Evolutionary conservation across 2,329 filamentous ascomycete species (phyloP).

Genomic region (Beauveria australis): DNA sequence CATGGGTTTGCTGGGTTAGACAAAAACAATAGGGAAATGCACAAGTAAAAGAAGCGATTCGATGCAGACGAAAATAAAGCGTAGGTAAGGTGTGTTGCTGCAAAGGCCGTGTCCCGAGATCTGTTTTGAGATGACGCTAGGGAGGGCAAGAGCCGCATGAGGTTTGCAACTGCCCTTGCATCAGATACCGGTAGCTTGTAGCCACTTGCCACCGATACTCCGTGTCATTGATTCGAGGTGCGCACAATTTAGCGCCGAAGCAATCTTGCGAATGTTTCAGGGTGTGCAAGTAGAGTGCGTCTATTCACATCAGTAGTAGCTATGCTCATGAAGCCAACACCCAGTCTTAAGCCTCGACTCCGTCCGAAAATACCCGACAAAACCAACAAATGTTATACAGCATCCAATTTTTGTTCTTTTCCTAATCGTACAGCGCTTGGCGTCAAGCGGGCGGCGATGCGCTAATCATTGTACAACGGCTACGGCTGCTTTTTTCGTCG

Average conservation of each 20-base stretch:
- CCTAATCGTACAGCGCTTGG: constrained; percentile 7
- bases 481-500: not conserved
- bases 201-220: not conserved
- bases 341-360: not conserved
- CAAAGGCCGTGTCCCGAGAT: not conserved
- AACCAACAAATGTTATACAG: constrained; percentile 7
- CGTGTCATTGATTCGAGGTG: not conserved
- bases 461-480: not conserved
- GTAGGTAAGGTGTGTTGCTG: constrained; percentile 2
- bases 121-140: constrained; percentile 4
- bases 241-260: not conserved
- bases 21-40: not conserved
- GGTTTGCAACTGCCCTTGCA: not conserved
- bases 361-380: not conserved
- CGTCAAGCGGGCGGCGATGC: not conserved
- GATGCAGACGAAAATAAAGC: not conserved
- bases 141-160: not conserved
- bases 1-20: not conserved
- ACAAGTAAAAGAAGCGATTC: not conserved
- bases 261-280: not conserved
- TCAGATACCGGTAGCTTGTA: not conserved
- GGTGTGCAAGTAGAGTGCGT: not conserved
- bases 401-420: not conserved
- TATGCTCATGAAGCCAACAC: not conserved
- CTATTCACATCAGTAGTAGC: not conserved